Conservation (phyloP, 2,329 filamentous ascomycete species). For the Diplocarpon rosae region DNA sequence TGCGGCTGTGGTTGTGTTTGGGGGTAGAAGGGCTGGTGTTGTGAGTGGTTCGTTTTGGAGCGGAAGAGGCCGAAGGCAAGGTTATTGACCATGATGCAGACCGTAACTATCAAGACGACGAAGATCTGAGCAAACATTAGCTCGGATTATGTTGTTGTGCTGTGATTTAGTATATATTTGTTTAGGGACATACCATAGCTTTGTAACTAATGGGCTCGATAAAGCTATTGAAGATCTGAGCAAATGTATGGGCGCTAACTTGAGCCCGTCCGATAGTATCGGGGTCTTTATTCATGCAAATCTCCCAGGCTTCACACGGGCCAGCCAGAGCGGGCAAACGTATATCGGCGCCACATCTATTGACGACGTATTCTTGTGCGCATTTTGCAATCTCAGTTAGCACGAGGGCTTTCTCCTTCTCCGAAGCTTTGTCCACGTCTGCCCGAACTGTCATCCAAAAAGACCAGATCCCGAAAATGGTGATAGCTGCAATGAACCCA, state of each 20-base stretch:
- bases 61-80: conserved; percentile 32
- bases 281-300: conserved; percentile 80
- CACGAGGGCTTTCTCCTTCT: conserved; percentile 52
- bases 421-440: conserved; percentile 38
- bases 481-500: conserved; percentile 34
- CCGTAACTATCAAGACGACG: conserved; percentile 38
- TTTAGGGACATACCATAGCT: conserved; percentile 44
- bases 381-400: conserved; percentile 74
- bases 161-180: too few species aligned
- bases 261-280: conserved; percentile 66
- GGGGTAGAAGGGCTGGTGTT: conserved; percentile 21
- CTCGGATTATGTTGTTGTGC: background rate
- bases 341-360: conserved; percentile 57
- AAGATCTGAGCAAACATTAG: conserved; percentile 33
- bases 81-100: conserved; percentile 41
- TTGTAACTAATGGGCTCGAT: conserved; percentile 86
- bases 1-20: conserved; percentile 8
- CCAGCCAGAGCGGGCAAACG: conserved; percentile 62
- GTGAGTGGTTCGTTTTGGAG: conserved; percentile 13
- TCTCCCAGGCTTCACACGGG: conserved; percentile 70
- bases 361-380: conserved; percentile 60
- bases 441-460: conserved; percentile 24
- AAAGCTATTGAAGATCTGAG: conserved; percentile 88
- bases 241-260: conserved; percentile 78
- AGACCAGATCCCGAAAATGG: conserved; percentile 28